Evolutionary conservation across 371 early-diverging fungal genomes (phyloP).

Genomic region (Mucor velutinosus): DNA sequence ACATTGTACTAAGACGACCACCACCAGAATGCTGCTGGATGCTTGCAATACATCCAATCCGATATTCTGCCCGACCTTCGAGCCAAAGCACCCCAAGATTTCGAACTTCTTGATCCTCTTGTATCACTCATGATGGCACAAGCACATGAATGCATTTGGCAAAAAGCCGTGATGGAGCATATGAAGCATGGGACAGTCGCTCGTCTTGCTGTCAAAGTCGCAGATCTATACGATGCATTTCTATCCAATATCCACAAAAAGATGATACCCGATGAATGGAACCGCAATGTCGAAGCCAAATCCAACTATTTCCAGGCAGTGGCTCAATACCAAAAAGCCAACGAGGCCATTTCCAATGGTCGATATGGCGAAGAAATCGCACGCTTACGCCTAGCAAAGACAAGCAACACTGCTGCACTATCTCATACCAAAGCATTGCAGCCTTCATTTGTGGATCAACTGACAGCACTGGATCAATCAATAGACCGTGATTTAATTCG

Average conservation of each 20-base stretch:
- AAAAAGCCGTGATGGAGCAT: conserved; percentile 76
- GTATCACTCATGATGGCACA: conserved; percentile 83
- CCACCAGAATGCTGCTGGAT: conserved; percentile 77
- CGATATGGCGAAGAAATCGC: conserved; percentile 88
- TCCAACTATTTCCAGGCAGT: conserved; percentile 71
- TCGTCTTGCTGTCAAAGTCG: conserved; percentile 72
- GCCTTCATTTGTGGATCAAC: conserved; percentile 25
- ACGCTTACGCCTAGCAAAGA: conserved; percentile 63
- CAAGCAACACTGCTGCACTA: conserved; percentile 11
- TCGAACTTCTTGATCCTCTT: conserved; percentile 65
- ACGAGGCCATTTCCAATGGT: conserved; percentile 67
- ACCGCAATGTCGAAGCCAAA: conserved; percentile 70
- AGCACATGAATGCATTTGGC: conserved; percentile 90
- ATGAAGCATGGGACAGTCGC: conserved; percentile 78
- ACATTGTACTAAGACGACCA: background rate
- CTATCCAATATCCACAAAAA: conserved; percentile 43
- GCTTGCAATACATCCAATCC: conserved; percentile 61
- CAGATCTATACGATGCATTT: conserved; percentile 62
- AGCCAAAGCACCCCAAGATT: conserved; percentile 59
- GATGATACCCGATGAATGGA: conserved; percentile 59
- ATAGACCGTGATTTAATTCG: conserved; percentile 62
- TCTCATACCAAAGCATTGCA: conserved; percentile 25
- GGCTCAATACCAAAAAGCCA: conserved; percentile 76
- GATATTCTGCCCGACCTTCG: conserved; percentile 61
- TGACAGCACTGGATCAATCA: conserved; percentile 50